Evolutionary conservation across 1,284 basidiomycete genomes (phyloP).

Genomic region (Puccinia hordei): DNA sequence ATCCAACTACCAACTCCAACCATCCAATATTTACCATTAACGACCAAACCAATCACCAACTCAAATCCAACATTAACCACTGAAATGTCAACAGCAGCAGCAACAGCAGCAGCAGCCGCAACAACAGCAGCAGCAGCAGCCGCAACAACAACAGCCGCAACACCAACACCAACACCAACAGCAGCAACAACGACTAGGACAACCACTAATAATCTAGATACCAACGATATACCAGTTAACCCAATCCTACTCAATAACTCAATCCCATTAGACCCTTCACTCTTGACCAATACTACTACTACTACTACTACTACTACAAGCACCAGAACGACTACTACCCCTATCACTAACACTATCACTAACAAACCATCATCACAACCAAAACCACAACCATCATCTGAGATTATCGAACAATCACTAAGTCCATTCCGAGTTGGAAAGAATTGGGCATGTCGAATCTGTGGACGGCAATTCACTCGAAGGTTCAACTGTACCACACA

Average conservation of each 20-base stretch:
- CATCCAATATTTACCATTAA: no score
- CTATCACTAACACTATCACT: constrained; percentile 26
- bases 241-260: not conserved
- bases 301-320: no score
- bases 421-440: constrained; percentile 37
- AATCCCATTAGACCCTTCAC: no score
- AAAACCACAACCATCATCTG: no score
- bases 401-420: constrained; percentile 31
- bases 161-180: no score
- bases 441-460: constrained; percentile 50
- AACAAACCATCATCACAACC: no score
- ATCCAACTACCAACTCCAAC: not conserved
- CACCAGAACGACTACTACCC: no score
- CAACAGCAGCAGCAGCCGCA: no score
- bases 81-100: not conserved
- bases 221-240: not conserved
- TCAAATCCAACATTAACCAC: not conserved
- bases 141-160: no score
- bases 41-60: not conserved
- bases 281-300: no score
- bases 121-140: no score
- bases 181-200: not conserved
- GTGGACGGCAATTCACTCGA: constrained; percentile 42
- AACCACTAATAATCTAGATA: not conserved
- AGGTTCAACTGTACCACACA: constrained; percentile 51